These are phyloP conservation scores for Isabelozyma pseudorhagii DNA, from an alignment of 805 yeast genomes.

Conservation along the genomic window DNA sequence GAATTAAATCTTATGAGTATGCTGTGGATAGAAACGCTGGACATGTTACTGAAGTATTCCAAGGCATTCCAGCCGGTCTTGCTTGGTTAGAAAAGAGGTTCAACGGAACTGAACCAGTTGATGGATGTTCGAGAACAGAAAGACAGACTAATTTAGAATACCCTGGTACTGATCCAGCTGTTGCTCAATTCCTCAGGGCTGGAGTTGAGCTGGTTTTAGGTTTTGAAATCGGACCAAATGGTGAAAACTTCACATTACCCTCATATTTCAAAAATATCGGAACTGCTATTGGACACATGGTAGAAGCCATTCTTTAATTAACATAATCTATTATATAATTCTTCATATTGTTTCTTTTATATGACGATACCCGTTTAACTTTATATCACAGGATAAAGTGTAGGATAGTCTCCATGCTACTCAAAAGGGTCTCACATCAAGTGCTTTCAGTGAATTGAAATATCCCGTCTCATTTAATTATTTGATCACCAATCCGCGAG, in stretches of 20 bases:
- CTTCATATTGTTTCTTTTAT: too few species aligned
- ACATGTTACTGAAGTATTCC: constrained; percentile 15
- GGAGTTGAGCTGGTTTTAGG: neutral
- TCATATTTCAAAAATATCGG: neutral
- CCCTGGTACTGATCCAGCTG: constrained; percentile 15
- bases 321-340: too few species aligned
- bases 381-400: too few species aligned
- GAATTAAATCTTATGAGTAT: constrained; percentile 20
- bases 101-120: constrained; percentile 10
- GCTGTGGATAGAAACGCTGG: constrained; percentile 15
- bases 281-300: neutral
- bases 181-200: neutral
- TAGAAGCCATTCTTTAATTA: neutral
- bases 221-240: neutral
- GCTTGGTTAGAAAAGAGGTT: constrained; percentile 16
- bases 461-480: too few species aligned
- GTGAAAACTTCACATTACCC: neutral
- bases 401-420: too few species aligned
- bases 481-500: too few species aligned
- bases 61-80: constrained; percentile 14
- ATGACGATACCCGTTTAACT: too few species aligned
- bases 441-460: too few species aligned
- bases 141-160: constrained; percentile 7
- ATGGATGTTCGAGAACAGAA: constrained; percentile 13
- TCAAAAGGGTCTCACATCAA: too few species aligned